Base-by-base conservation (phyloP, 169 alveolate genomes). In the Theileria sp. region DNA sequence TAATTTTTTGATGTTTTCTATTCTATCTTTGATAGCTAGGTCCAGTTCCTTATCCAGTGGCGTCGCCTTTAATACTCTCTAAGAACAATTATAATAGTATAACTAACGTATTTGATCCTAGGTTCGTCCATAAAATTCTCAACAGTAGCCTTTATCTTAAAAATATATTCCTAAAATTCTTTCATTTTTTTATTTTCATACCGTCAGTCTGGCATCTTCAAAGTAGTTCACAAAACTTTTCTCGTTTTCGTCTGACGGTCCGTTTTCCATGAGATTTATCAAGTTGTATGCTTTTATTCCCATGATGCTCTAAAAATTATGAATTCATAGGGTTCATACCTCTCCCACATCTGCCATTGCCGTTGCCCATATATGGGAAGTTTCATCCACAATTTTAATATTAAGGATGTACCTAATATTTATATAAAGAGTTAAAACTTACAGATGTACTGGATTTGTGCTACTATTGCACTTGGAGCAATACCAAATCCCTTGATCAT, bases 341-440 rank as follows among this genome's bases (percentile, higher is more conserved):
- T 86, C 88, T 6, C 89, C 94, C n/a, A 86, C 89, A 56, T 54
- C 64, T 10, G 88, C 73, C 68, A 85, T 56, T 6, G 94, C 94
- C 3, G 88, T 70, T 26, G 88, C 94, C 91, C 93, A 87, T 23
- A 90, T 62, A 28, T 81, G 87, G 21, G 79, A 75, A 17, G 94
- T 83, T 51, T 56, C 86, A 36, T 90, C 94, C 25, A 87, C 87
- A 25, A 90, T 87, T 65, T 90, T 90, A 74, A 90, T 28, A 9
- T 82, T 79, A 13, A 90, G 75, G 25, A 80, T 84, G 81, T 90
- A 58, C 67, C 67, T 58, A 58, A 58, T 2, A 19, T 6, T 58
- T 13, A 21, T 58, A 10, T 13, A 25, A 21, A 19, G 13, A 6
- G 15, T 3, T n/a, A 19, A 19, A 58, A 58, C 32, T 3, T 58